Base-by-base conservation (phyloP, 441 rosid species). In the Gossypium davidsonii region DNA sequence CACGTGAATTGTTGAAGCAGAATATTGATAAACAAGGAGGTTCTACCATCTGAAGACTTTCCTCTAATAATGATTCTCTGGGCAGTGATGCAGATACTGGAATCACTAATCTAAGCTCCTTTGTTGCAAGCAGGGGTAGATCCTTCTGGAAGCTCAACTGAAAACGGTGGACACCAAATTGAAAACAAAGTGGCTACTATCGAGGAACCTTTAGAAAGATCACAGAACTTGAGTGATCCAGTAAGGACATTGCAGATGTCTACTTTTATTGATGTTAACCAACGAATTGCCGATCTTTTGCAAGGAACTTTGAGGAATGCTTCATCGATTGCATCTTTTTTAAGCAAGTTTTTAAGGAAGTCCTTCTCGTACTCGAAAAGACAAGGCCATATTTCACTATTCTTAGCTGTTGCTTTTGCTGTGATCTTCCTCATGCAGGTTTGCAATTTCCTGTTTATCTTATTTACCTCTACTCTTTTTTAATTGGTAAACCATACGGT, bases 351-450 rank as follows among this genome's bases (percentile, higher is more conserved):
- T 55, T 34, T 61, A 67, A 53, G 67, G 66, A 90, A 78, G 73
- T 76, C 83, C 71, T 83, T 57, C 60, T 77, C 91, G 12, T 83
- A 75, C 70, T 49, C 88, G 67, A 85, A 72, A 75, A 82, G 83
- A 49, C 94, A 85, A 74, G 84, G 89, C 80, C 85, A 80, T 74
- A 75, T 87, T 79, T 82, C 88, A 53, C 86, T 85, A 49, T 80
- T 92, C 60, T 69, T 90, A 68, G 82, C 79, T 34, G 75, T 88
- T 66, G 93, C 91, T n/a, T 91, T 93, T 78, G 82, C 78, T 1
- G 91, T 91, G 83, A 87, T 93, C 77, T 75, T 93, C 81, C 86
- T 90, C 79, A 88, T 95, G 97, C 98, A 95, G 97, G 97, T 95
- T 84, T 9, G 71, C 0, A 10, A 17, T 39, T 34, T 20, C 11